Base-by-base conservation (phyloP, 768 basidiomycete species). In the Auriculariales sp. region DNA sequence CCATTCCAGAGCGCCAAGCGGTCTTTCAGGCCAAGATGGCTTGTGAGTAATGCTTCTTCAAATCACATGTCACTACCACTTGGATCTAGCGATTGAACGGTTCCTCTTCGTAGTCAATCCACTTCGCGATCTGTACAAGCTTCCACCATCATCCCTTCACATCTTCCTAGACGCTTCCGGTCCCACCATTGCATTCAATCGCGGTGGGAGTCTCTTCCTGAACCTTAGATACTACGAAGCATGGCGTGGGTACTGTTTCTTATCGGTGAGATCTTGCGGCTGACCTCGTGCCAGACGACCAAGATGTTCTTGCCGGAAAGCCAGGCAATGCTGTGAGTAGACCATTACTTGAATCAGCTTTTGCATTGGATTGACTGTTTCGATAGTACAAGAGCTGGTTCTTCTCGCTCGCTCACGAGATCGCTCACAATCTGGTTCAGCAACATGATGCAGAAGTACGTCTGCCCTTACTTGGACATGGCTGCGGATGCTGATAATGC, bases 111-210 rank as follows among this genome's bases (percentile, higher is more conserved):
- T 92, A 31, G 68, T 92, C 48, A 64, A 66, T 0, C 78, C 80
- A 0, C 70, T 97, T 17, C 72, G 78, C 3, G 61, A 70, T 28
- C 69, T 93, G 14, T 98, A 89, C 62, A 71, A 73, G 54, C 74
- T 97, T 30, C 80, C 89, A 1, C 64, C 78, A 25, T 65, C 74
- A 0, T 83, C 82, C 42, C 57, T 95, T 51, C 88, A 94, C 57
- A 61, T 99, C 4, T 98, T 98, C 62, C 83, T 80, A 63, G 93
- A 98, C 59, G 61, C 71, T 19, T 66, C 68, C 3, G 93, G 94
- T 1, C 81, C 79, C 1, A 66, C 86, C 11, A 94, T 98, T 49
- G 95, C 92, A 1, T 98, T 99, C 71, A 99, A 97, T 62, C 71
- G 91, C 25, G 78, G 78, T 45, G 90, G 85, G 2, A 85, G 83